These are phyloP conservation scores for Pythium aristosporum DNA, from an alignment of 352 stramenopile genomes.

Conservation along the genomic window DNA sequence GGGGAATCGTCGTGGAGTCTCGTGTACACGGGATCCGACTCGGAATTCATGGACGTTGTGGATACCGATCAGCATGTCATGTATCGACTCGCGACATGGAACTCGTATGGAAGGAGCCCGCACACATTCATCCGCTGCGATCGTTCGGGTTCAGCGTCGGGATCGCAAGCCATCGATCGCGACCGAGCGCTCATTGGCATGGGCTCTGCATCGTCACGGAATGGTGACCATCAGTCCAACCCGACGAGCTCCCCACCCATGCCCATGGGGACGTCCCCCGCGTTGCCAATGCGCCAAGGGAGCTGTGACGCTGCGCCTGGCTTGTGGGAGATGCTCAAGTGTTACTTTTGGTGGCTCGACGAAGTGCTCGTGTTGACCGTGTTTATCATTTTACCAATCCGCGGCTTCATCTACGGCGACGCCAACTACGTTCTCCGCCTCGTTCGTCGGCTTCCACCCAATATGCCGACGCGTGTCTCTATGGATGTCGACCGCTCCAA, in stretches of 20 bases:
- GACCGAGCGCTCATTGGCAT: neutral
- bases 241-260: neutral
- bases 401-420: slow-evolving; percentile 82
- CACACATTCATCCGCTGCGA: slow-evolving; percentile 63
- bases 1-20: slow-evolving; percentile 55
- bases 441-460: slow-evolving; percentile 67
- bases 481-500: slow-evolving; percentile 64
- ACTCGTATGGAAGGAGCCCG: slow-evolving; percentile 72
- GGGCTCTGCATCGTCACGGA: neutral
- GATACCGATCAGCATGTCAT: slow-evolving; percentile 53
- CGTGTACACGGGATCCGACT: slow-evolving; percentile 63
- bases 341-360: slow-evolving; percentile 86
- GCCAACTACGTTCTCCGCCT: slow-evolving; percentile 69
- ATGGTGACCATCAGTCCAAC: neutral
- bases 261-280: neutral
- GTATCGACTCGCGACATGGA: slow-evolving; percentile 81
- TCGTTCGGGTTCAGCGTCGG: neutral
- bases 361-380: slow-evolving; percentile 73
- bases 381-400: slow-evolving; percentile 75
- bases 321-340: slow-evolving; percentile 41
- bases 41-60: slow-evolving; percentile 71
- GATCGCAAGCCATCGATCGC: neutral
- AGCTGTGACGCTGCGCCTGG: slow-evolving; percentile 5
- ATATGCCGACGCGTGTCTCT: slow-evolving; percentile 78
- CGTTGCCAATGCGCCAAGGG: neutral